Percentiles rank a stretch among this genome's conserved stretches.
phyloP scores from a whole-genome alignment of 257 asterid species.

The Penstemon eatonii region DNA sequence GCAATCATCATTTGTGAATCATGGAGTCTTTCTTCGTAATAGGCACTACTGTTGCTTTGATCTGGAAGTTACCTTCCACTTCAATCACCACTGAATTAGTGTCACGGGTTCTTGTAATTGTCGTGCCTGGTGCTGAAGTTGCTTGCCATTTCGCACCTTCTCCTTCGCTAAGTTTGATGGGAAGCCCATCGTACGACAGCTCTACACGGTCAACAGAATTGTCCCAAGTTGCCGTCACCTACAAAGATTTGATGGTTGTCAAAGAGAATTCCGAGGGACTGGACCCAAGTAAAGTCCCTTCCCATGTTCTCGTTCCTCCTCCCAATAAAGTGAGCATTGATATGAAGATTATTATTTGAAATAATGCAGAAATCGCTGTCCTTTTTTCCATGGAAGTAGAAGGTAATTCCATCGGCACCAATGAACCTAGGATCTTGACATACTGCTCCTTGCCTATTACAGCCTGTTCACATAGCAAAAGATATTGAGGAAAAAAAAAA shows the following conservation, averaged over 20 bases:
- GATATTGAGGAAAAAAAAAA: background rate
- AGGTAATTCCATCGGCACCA: constrained; percentile 80
- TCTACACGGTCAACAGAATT: constrained; percentile 54
- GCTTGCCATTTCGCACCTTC: constrained; percentile 57
- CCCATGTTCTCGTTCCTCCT: constrained; percentile 60
- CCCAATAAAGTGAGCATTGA: constrained; percentile 88
- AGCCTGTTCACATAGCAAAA: constrained; percentile 38
- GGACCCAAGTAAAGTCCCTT: constrained; percentile 89
- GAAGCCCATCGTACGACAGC: constrained; percentile 46
- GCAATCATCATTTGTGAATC: constrained; percentile 65
- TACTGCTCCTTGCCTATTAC: constrained; percentile 80
- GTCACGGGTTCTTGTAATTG: constrained; percentile 46
- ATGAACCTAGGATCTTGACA: constrained; percentile 85
- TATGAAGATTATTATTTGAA: constrained; percentile 67
- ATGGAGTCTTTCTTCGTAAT: constrained; percentile 57
- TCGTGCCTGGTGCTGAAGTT: constrained; percentile 22
- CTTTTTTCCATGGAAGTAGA: constrained; percentile 88
- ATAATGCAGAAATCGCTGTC: constrained; percentile 68
- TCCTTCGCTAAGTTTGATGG: constrained; percentile 36
- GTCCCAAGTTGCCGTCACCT: constrained; percentile 69
- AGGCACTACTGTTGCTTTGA: constrained; percentile 71
- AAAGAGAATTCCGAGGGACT: constrained; percentile 81
- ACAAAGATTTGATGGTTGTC: constrained; percentile 52
- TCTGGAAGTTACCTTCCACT: constrained; percentile 73
- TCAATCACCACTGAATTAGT: constrained; percentile 55